Evolutionary conservation across 2,329 filamentous ascomycete species (phyloP).

Genomic region (Thelonectria discophora): DNA sequence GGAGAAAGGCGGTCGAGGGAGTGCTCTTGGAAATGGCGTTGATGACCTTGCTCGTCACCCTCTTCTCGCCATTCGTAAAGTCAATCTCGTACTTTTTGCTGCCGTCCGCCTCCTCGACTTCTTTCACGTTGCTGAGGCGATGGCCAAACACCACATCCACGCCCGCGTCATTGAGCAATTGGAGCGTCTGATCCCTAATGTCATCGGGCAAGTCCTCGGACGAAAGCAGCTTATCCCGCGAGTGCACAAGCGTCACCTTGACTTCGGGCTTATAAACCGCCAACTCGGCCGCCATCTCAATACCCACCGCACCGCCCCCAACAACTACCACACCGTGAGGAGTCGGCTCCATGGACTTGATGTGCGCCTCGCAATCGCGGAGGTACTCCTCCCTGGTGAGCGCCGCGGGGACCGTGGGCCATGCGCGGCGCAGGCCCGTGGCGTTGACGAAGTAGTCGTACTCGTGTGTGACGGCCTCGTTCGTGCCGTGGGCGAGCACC

Average conservation of each 20-base stretch:
- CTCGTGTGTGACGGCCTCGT: constrained; percentile 50
- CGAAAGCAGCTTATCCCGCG: constrained; percentile 74
- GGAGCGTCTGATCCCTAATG: constrained; percentile 69
- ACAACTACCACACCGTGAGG: constrained; percentile 74
- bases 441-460: constrained; percentile 81
- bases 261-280: constrained; percentile 71
- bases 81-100: neutral
- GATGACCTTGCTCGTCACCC: neutral
- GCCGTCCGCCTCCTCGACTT: neutral
- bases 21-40: constrained; percentile 3
- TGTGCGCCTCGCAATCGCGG: constrained; percentile 67
- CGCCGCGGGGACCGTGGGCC: constrained; percentile 76
- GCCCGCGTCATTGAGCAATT: constrained; percentile 66
- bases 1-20: neutral
- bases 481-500: constrained; percentile 59
- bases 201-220: constrained; percentile 76
- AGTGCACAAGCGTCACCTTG: constrained; percentile 77
- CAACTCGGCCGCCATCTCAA: constrained; percentile 83
- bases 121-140: constrained; percentile 52
- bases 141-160: constrained; percentile 72
- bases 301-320: constrained; percentile 79
- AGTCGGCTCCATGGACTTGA: constrained; percentile 61
- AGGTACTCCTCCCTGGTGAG: constrained; percentile 69
- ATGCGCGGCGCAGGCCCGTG: constrained; percentile 73
- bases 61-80: neutral